A percentile compares a stretch with the other conserved stretches of the same genome.
Conservation (phyloP, 176 grass and related monocot genomes). For the Canna indica region DNA sequence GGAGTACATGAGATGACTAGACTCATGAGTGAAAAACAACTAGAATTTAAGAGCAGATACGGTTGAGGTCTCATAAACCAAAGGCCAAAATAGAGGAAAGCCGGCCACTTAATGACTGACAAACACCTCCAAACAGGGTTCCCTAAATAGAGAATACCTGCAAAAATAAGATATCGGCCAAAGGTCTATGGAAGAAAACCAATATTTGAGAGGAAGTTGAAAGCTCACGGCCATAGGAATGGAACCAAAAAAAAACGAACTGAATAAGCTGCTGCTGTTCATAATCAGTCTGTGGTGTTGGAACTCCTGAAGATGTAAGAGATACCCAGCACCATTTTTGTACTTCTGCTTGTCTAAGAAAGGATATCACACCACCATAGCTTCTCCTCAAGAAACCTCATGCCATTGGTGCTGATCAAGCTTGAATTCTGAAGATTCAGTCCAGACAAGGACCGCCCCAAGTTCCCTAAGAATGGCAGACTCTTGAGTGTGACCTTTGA, state of each 20-base stretch:
- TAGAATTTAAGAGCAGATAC: constrained; percentile 45
- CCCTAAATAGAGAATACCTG: constrained; percentile 28
- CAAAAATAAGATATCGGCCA: constrained; percentile 46
- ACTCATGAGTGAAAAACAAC: neutral
- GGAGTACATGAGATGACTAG: neutral
- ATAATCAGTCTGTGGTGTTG: constrained; percentile 34
- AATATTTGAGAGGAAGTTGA: constrained; percentile 37
- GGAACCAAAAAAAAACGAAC: constrained; percentile 37
- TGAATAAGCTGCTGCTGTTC: constrained; percentile 31
- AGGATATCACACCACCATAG: constrained; percentile 88
- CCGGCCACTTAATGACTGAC: constrained; percentile 32
- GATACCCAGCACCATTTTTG: constrained; percentile 3
- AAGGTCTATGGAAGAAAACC: constrained; percentile 40
- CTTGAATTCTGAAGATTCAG: constrained; percentile 86
- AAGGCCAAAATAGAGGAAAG: constrained; percentile 50
- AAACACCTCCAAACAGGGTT: constrained; percentile 52
- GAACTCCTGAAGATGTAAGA: constrained; percentile 27
- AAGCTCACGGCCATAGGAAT: constrained; percentile 28
- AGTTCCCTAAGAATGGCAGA: constrained; percentile 57
- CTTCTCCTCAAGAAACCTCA: constrained; percentile 66
- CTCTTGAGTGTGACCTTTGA: constrained; percentile 67
- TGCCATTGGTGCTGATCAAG: constrained; percentile 52
- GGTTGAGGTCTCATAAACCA: constrained; percentile 13
- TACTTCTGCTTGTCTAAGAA: constrained; percentile 31
- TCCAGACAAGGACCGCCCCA: constrained; percentile 52